phyloP scores from a whole-genome alignment of 129 eudicot species.

The Logfia minima region DNA sequence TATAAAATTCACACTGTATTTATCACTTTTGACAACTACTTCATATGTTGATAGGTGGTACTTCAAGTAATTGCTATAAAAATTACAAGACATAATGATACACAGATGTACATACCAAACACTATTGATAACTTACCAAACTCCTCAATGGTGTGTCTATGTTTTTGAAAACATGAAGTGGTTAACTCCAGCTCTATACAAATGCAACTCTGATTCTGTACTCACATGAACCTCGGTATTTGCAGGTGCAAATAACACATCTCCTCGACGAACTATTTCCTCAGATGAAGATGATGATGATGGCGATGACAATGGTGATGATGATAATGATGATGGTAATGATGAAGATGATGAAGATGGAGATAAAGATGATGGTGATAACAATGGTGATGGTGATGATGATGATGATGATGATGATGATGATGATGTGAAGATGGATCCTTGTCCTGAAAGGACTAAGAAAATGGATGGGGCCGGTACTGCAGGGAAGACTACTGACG shows the following conservation, averaged over 20 bases:
- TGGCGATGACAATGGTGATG: slow-evolving; percentile 2
- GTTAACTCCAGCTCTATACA: slow-evolving; percentile 84
- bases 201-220: slow-evolving; percentile 45
- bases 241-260: slow-evolving; percentile 78
- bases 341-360: not conserved
- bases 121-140: not conserved
- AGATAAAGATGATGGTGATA: not conserved
- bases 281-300: slow-evolving; percentile 20
- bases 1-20: not conserved
- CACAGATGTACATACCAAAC: slow-evolving; percentile 25
- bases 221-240: slow-evolving; percentile 42
- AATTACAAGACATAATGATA: slow-evolving; percentile 12
- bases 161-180: slow-evolving; percentile 30
- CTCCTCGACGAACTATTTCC: slow-evolving; percentile 56
- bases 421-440: slow-evolving; percentile 39
- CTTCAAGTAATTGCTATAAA: slow-evolving; percentile 24
- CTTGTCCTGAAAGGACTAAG: slow-evolving; percentile 60
- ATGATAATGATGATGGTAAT: not conserved
- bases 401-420: not conserved
- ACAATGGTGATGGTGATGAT: not conserved
- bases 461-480: slow-evolving; percentile 70
- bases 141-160: slow-evolving; percentile 11
- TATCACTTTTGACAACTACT: slow-evolving; percentile 16
- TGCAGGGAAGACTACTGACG: slow-evolving; percentile 51
- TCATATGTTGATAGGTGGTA: not conserved